Percentiles rank a stretch among this genome's conserved stretches.
Evolutionary conservation across 1,284 basidiomycete genomes (phyloP).

Genomic region (Leccinum huronense): DNA sequence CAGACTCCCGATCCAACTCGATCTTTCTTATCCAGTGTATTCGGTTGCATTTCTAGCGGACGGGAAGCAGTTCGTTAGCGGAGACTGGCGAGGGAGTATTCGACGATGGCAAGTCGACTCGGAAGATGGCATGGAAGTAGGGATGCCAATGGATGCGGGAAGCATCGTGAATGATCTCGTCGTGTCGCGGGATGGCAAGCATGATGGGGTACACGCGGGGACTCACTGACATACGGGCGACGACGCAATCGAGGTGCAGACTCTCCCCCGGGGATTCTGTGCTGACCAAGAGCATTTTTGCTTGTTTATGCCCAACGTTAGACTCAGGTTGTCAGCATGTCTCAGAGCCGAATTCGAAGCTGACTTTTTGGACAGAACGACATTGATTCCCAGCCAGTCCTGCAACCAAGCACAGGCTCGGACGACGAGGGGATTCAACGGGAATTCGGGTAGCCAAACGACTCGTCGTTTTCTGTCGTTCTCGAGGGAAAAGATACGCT

Average conservation of each 20-base stretch:
- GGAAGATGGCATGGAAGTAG: neutral
- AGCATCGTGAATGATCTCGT: neutral
- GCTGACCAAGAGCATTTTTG: neutral
- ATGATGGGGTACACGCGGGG: too few relatives aligned
- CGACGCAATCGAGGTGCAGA: too few relatives aligned
- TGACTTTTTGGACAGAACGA: neutral
- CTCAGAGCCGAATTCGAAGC: neutral
- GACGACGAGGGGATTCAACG: neutral
- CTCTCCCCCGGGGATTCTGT: too few relatives aligned
- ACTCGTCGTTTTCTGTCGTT: neutral
- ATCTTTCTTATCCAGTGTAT: neutral
- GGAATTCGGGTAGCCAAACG: neutral
- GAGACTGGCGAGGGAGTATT: neutral
- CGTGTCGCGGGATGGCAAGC: neutral
- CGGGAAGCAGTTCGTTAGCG: neutral
- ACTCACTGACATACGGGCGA: too few relatives aligned
- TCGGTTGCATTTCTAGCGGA: neutral
- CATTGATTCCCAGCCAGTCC: neutral
- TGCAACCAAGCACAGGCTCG: neutral
- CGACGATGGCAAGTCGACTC: neutral
- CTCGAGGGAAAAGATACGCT: neutral
- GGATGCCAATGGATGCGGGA: neutral
- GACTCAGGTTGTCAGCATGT: conserved; percentile 3
- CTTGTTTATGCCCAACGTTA: conserved; percentile 16
- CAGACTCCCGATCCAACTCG: neutral